phyloP scores from a whole-genome alignment of 139 green algal genomes.

The Raphidocelis subcapitata region DNA sequence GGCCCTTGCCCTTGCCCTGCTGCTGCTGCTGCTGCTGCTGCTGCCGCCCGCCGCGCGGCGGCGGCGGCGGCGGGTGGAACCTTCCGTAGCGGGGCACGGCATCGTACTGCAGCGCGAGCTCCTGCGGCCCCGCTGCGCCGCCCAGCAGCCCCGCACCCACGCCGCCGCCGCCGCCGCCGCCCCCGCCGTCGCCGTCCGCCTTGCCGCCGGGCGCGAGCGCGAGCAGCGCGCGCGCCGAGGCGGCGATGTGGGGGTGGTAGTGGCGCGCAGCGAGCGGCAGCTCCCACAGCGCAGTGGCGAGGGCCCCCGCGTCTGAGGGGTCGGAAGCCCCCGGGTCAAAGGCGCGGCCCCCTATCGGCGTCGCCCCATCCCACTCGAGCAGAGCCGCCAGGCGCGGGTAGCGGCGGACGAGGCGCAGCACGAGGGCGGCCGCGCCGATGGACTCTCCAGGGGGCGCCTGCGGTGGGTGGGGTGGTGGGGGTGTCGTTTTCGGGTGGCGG shows the following conservation, averaged over 20 bases:
- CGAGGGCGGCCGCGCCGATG: slow-evolving; percentile 24
- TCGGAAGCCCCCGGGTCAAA: slow-evolving; percentile 43
- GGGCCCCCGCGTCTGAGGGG: slow-evolving; percentile 47
- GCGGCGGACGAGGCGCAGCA: slow-evolving; percentile 40
- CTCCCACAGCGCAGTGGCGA: slow-evolving; percentile 57
- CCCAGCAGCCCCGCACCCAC: slow-evolving; percentile 27
- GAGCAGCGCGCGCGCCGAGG: slow-evolving; percentile 4
- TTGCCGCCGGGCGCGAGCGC: slow-evolving; percentile 2
- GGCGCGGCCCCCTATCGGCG: slow-evolving; percentile 39
- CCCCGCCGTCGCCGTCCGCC: background rate
- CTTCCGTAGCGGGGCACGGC: slow-evolving; percentile 35
- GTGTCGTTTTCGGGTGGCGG: too few relatives aligned
- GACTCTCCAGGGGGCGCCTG: too few relatives aligned
- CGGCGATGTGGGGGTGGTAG: slow-evolving; percentile 54
- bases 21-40: slow-evolving; percentile 6
- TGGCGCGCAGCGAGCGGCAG: slow-evolving; percentile 35
- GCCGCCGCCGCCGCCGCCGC: background rate
- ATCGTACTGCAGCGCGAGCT: slow-evolving; percentile 49
- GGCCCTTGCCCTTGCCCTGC: background rate
- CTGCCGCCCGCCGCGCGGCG: slow-evolving; percentile 3
- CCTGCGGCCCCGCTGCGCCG: slow-evolving; percentile 24
- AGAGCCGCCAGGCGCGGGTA: slow-evolving; percentile 59
- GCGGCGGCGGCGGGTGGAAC: slow-evolving; percentile 49
- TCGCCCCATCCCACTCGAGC: slow-evolving; percentile 71
- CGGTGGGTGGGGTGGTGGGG: too few relatives aligned